These are phyloP conservation scores for Xylaria sp. DNA, from an alignment of 2,329 filamentous ascomycete species.

Conservation along the genomic window DNA sequence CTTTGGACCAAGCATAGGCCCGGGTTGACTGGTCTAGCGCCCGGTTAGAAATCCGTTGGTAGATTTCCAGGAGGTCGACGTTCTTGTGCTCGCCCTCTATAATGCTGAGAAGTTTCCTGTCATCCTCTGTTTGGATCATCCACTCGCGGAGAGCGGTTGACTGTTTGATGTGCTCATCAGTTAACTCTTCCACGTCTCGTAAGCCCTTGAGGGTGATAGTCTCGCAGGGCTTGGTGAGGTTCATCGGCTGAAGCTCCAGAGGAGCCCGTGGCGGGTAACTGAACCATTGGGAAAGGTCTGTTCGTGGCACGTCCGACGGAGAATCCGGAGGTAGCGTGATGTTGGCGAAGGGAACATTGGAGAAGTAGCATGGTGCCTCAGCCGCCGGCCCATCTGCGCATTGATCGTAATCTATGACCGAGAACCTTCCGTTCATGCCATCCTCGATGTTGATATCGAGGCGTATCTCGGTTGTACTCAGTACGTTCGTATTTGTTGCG, in stretches of 20 bases:
- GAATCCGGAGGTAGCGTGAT: background rate
- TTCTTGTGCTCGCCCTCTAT: conserved; percentile 5
- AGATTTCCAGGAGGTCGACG: conserved; percentile 1
- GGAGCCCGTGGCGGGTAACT: conserved; percentile 2
- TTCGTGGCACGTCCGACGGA: background rate
- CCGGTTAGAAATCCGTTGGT: background rate
- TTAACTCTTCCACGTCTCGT: conserved; percentile 8
- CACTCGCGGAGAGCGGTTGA: conserved; percentile 21
- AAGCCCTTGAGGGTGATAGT: background rate
- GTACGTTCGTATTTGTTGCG: background rate
- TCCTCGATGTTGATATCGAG: no score
- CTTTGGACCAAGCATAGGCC: conserved; percentile 3
- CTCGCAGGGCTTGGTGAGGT: background rate
- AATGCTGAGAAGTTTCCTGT: conserved; percentile 14
- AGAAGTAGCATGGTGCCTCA: background rate
- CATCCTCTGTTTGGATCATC: conserved; percentile 15
- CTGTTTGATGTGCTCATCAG: conserved; percentile 15
- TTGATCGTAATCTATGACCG: no score
- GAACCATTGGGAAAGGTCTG: background rate
- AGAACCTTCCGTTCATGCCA: no score
- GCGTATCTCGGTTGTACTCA: background rate
- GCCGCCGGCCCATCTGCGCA: no score
- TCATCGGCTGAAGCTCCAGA: background rate
- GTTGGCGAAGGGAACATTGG: background rate
- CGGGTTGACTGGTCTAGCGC: background rate